A percentile compares a stretch with the other conserved stretches of the same genome.
phyloP scores from a whole-genome alignment of 2,329 filamentous ascomycete species.

The Xenoacremonium recifei region DNA sequence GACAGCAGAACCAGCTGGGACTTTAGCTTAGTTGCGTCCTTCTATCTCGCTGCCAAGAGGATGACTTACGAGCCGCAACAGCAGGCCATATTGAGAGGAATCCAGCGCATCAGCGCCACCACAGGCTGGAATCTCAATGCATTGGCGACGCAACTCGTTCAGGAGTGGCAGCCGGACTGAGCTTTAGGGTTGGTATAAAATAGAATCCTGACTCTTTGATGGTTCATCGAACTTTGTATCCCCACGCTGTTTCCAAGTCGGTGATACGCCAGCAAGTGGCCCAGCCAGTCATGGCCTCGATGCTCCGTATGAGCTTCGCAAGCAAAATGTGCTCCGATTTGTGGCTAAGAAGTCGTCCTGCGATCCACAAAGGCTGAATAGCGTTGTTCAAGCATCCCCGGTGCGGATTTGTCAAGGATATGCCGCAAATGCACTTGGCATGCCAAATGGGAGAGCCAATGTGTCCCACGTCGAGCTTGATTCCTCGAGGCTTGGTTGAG shows the following conservation, averaged over 20 bases:
- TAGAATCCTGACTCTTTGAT: slow-evolving; percentile 1
- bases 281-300: slow-evolving; percentile 54
- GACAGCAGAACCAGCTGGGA: slow-evolving; percentile 46
- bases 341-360: slow-evolving; percentile 53
- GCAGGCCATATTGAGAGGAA: slow-evolving; percentile 36
- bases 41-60: slow-evolving; percentile 41
- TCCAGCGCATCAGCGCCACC: slow-evolving; percentile 35
- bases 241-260: slow-evolving; percentile 46
- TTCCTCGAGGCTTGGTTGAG: slow-evolving; percentile 35
- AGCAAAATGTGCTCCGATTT: slow-evolving; percentile 39
- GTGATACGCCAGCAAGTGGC: slow-evolving; percentile 51
- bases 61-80: slow-evolving; percentile 51
- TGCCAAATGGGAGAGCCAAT: slow-evolving; percentile 50
- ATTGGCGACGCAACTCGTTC: slow-evolving; percentile 22
- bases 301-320: slow-evolving; percentile 44
- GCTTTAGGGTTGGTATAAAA: background rate
- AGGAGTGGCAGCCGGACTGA: slow-evolving; percentile 27
- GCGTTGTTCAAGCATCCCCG: slow-evolving; percentile 56
- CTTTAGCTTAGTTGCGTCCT: slow-evolving; percentile 43
- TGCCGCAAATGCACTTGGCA: slow-evolving; percentile 54
- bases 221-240: slow-evolving; percentile 30
- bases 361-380: slow-evolving; percentile 57
- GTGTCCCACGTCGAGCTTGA: slow-evolving; percentile 23
- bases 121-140: slow-evolving; percentile 40
- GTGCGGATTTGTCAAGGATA: slow-evolving; percentile 54